Percentiles rank a stretch among this genome's conserved stretches.
Conservation (phyloP, 805 yeast species). For the Nakazawaea ernobii region DNA sequence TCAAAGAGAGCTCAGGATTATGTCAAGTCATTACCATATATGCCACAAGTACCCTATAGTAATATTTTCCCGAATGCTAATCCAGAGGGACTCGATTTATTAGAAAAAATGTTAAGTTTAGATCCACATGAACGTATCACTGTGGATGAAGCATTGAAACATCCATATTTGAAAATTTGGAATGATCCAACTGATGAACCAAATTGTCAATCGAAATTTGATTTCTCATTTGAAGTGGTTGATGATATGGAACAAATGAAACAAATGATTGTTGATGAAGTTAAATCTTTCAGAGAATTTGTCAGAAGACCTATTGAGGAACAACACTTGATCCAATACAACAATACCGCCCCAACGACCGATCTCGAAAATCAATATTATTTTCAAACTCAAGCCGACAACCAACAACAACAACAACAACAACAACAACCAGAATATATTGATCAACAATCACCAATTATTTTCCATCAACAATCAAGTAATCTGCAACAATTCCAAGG, state of each 20-base stretch:
- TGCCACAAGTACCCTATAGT: conserved; percentile 70
- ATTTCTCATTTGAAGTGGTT: conserved; percentile 80
- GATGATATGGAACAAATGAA: conserved; percentile 75
- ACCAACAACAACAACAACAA: conserved; percentile 18
- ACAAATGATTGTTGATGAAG: conserved; percentile 76
- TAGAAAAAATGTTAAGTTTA: conserved; percentile 74
- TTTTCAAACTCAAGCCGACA: conserved; percentile 13
- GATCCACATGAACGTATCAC: conserved; percentile 82
- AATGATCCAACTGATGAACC: conserved; percentile 94
- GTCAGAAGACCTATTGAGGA: conserved; percentile 71
- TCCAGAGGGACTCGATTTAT: conserved; percentile 77
- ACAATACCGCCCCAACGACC: background rate
- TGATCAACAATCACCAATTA: conserved; percentile 16
- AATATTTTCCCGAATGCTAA: conserved; percentile 79
- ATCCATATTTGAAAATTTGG: conserved; percentile 86
- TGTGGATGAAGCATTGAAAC: conserved; percentile 82
- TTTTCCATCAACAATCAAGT: conserved; percentile 15
- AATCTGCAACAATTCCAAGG: conserved; percentile 17
- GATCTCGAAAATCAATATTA: conserved; percentile 9
- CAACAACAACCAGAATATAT: conserved; percentile 14
- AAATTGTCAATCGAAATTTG: conserved; percentile 73
- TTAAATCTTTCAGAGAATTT: conserved; percentile 67
- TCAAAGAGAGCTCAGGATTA: conserved; percentile 88
- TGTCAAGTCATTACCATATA: conserved; percentile 78
- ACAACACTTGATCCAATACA: conserved; percentile 30